Conservation (phyloP, 306 rosid genomes). For the Leucaena leucocephala region DNA sequence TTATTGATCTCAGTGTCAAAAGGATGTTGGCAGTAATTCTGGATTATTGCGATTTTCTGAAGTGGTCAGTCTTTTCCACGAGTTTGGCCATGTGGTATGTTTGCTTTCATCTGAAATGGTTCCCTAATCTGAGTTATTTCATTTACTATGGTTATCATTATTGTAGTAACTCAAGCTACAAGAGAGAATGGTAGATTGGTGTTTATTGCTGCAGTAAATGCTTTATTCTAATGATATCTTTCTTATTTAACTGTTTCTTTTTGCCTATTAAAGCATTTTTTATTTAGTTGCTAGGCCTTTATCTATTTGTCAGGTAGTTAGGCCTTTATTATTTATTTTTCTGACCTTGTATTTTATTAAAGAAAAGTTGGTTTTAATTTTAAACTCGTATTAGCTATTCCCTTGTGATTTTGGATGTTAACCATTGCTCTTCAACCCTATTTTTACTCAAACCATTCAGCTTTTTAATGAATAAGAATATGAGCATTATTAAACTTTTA, state of each 20-base stretch:
- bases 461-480: background rate
- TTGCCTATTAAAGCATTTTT: background rate
- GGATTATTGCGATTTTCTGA: slow-evolving; percentile 86
- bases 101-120: slow-evolving; percentile 41
- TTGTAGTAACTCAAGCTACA: background rate
- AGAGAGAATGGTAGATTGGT: background rate
- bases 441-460: background rate
- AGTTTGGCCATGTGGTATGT: slow-evolving; percentile 98
- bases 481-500: background rate
- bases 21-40: slow-evolving; percentile 58
- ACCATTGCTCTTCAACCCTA: background rate
- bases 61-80: slow-evolving; percentile 89
- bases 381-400: background rate
- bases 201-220: slow-evolving; percentile 8
- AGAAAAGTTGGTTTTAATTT: background rate
- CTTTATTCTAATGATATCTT: background rate
- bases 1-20: slow-evolving; percentile 72
- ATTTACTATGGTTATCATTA: slow-evolving; percentile 5
- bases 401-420: background rate
- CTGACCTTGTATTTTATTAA: background rate
- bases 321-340: background rate
- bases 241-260: background rate
- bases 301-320: too few relatives aligned
- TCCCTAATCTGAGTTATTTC: slow-evolving; percentile 29
- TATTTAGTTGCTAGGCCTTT: background rate